Evolutionary conservation across 2,329 filamentous ascomycete species (phyloP), one percentile per base, ranked within the genome.

Genomic region (Chaetomiaceae sp.): DNA sequence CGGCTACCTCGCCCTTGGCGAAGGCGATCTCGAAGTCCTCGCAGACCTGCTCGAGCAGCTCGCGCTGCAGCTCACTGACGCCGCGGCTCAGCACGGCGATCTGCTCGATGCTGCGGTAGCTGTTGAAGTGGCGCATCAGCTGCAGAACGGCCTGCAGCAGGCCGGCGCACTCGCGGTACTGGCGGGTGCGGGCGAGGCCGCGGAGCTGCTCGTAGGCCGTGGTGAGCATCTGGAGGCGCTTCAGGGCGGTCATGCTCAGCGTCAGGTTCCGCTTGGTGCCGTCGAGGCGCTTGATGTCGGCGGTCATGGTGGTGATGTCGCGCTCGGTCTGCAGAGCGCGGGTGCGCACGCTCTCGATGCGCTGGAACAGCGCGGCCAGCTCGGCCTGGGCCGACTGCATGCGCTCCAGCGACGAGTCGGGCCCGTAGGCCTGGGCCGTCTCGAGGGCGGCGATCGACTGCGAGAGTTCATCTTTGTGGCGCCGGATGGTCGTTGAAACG

Each of bases 91-190:
- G 74, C 1, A 86, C 86, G 22, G 93, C 93, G 62, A 98, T 97
- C 74, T 98, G 93, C 63, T 97, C 91, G 58, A 98, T 97, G 58
- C 89, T 95, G 49, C 93, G 77, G 65, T 97, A 98, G 66, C 88
- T 94, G 70, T 95, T 95, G 76, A 98, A 98, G 68, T 98, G 90
- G 56, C 87, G 87, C 86, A 97, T 96, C 37, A 98, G 81, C 75
- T 98, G 93, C 48, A 98, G 79, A 26, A 98, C 93, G 9, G 93
- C 93, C 69, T 95, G 88, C 47, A 98, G 73, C 49, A 98, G 74
- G 59, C 94, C 89, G 14, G 91, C 90, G 62, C 93, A 97, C 65
- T 98, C 93, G 54, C 88, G 77, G 65, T 98, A 98, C 65, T 98
- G 93, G 47, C 91, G 76, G 29, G 86, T 84, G 66, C 86, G 86